Evolutionary conservation across 1,284 basidiomycete species (phyloP).

Genomic region (Marasmius sp.): DNA sequence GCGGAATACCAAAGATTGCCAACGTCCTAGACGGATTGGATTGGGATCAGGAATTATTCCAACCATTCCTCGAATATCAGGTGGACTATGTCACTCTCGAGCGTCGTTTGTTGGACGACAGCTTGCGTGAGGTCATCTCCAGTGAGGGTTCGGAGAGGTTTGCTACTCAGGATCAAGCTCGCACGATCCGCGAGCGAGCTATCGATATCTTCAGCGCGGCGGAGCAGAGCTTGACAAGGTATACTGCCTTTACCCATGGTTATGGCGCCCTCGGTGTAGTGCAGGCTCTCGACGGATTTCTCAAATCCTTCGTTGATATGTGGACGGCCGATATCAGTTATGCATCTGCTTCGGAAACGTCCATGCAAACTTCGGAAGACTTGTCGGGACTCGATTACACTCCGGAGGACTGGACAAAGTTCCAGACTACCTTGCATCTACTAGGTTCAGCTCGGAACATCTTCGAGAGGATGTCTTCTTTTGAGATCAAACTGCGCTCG

Average conservation of each 20-base stretch:
- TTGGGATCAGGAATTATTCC: conserved; percentile 90
- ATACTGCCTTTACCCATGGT: conserved; percentile 82
- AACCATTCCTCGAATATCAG: conserved; percentile 90
- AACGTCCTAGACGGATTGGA: conserved; percentile 44
- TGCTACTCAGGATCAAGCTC: conserved; percentile 54
- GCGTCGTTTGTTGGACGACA: conserved; percentile 60
- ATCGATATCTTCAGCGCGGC: conserved; percentile 74
- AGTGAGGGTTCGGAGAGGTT: conserved; percentile 36
- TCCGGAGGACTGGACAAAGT: conserved; percentile 81
- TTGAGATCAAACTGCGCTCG: conserved; percentile 68
- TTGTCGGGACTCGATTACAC: conserved; percentile 84
- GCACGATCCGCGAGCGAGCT: conserved; percentile 69
- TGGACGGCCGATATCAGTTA: conserved; percentile 56
- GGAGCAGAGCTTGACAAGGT: conserved; percentile 78
- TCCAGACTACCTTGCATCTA: conserved; percentile 82
- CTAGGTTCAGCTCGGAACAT: conserved; percentile 76
- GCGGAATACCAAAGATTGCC: conserved; percentile 27
- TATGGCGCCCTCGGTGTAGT: conserved; percentile 78
- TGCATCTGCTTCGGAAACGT: conserved; percentile 31
- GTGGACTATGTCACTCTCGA: conserved; percentile 80
- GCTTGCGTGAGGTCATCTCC: conserved; percentile 45
- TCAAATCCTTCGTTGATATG: conserved; percentile 66
- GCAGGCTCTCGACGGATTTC: conserved; percentile 68
- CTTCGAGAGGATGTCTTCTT: conserved; percentile 61
- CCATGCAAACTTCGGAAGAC: conserved; percentile 46